Evolutionary conservation across 345 rosid species (phyloP), one percentile per base, ranked within the genome.

Genomic region (Noccaea caerulescens): DNA sequence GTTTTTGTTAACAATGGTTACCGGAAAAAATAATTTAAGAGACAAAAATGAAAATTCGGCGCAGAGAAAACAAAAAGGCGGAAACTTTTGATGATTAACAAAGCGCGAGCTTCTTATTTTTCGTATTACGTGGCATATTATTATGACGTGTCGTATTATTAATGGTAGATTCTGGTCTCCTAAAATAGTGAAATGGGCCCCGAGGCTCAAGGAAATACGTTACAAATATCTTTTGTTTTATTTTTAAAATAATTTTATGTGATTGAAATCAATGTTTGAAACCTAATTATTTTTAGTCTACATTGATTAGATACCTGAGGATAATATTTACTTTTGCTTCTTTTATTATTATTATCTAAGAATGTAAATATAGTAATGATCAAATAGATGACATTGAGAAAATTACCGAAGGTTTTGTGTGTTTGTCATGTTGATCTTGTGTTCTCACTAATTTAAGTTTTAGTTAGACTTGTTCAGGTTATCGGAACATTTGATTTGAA

Each of bases 161-260:
- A 5, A 3, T 76, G 75, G 79, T 61, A 1, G 4, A 0, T 9
- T 75, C 1, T 3, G 25, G 50, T 36, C 34, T 10, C 67, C 38
- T 42, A 52, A 68, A 60, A 33, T 68, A 68, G 57, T 54, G 56
- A 43, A 51, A 20, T 58, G 49, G 47, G 32, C 49, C 72, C 73
- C 73, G 70, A 44, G 32, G 42, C 18, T 68, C 4, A 6, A 36
- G 69, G 59, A 38, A 34, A 38, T 61, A 68, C 74, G 74, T 75
- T 68, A 68, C 65, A 11, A 30, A 6, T 38, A 58, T 56, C 8
- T 56, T 44, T 6, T 4, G 36, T 8, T 0, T 0, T 50, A 8
- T 3, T 52, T 58, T 37, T 13, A 6, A 6, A 20, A 23, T 57
- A 58, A 49, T 37, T 23, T 46, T 5, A 49, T 36, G 16, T 52